Percentiles rank a stretch among this genome's conserved stretches.
phyloP scores from a whole-genome alignment of 352 stramenopile genomes.

The Globisporangium nagaii region DNA sequence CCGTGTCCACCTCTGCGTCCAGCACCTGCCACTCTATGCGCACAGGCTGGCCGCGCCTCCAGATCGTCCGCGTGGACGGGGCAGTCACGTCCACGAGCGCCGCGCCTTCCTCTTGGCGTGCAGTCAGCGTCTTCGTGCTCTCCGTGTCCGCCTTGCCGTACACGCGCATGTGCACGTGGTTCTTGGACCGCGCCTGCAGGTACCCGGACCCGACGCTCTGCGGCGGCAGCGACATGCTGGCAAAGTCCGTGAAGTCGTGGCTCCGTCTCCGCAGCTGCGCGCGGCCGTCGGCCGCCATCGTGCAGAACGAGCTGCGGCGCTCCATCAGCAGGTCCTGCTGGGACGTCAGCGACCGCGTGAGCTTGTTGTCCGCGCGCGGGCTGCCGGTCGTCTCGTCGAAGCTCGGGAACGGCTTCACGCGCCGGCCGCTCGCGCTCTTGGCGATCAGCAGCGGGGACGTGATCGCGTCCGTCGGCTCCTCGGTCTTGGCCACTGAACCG shows the following conservation, averaged over 20 bases:
- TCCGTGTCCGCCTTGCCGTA: constrained; percentile 34
- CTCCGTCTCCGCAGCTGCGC: constrained; percentile 39
- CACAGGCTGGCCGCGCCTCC: constrained; percentile 64
- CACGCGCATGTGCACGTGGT: constrained; percentile 52
- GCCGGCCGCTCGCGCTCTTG: neutral
- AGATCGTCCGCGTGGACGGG: constrained; percentile 44
- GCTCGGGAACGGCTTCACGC: constrained; percentile 2
- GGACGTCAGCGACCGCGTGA: constrained; percentile 30
- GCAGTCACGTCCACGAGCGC: constrained; percentile 34
- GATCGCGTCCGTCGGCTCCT: constrained; percentile 14
- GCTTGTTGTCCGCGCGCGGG: constrained; percentile 16
- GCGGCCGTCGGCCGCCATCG: constrained; percentile 34
- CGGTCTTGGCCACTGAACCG: neutral
- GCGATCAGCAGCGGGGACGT: constrained; percentile 8
- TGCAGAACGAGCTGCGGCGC: constrained; percentile 33
- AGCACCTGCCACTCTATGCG: constrained; percentile 73
- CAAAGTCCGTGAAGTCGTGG: constrained; percentile 34
- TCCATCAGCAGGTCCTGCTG: constrained; percentile 36
- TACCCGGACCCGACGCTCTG: constrained; percentile 7
- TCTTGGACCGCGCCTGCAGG: constrained; percentile 13
- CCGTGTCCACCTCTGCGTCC: constrained; percentile 32
- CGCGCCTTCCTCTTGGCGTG: constrained; percentile 29
- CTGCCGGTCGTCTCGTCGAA: too few species aligned
- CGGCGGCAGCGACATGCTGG: constrained; percentile 20
- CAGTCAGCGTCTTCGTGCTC: constrained; percentile 14